phyloP scores from a whole-genome alignment of 169 alveolate species.

The Eimeria acervulina region DNA sequence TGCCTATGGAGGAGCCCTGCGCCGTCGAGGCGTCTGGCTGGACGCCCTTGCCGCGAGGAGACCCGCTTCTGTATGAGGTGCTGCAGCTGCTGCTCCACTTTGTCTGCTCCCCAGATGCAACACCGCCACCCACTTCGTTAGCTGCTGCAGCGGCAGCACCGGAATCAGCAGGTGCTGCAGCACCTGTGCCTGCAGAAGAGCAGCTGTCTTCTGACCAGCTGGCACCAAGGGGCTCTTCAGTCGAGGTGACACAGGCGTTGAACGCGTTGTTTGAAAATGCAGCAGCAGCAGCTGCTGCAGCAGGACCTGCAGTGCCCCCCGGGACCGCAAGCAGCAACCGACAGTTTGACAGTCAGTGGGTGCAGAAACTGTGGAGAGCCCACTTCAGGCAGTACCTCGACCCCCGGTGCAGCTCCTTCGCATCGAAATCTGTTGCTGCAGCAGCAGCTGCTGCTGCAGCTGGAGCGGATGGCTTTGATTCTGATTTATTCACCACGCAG shows the following conservation, averaged over 20 bases:
- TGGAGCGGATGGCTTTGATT: neutral
- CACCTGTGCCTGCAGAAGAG: neutral
- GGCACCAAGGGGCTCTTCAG: neutral
- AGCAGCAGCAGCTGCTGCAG: neutral
- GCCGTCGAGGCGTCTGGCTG: neutral
- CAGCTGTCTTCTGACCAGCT: neutral
- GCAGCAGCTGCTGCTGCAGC: too few relatives aligned
- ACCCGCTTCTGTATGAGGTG: neutral
- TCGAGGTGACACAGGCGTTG: neutral
- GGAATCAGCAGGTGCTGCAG: neutral
- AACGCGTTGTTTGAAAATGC: neutral
- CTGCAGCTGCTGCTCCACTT: conserved; percentile 21
- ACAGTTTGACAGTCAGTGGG: neutral
- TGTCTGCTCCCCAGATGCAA: neutral
- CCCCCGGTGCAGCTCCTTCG: neutral
- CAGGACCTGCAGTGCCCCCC: neutral
- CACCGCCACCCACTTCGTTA: neutral
- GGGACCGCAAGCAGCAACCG: neutral
- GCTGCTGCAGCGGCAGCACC: neutral
- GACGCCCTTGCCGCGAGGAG: neutral
- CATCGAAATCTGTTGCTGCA: neutral
- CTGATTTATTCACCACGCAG: neutral
- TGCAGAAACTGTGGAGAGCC: neutral
- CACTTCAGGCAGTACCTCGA: neutral
- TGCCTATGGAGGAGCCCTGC: neutral